These are phyloP conservation scores for Pseudonitzschia pungens DNA, from an alignment of 108 stramenopile species.

Conservation along the genomic window DNA sequence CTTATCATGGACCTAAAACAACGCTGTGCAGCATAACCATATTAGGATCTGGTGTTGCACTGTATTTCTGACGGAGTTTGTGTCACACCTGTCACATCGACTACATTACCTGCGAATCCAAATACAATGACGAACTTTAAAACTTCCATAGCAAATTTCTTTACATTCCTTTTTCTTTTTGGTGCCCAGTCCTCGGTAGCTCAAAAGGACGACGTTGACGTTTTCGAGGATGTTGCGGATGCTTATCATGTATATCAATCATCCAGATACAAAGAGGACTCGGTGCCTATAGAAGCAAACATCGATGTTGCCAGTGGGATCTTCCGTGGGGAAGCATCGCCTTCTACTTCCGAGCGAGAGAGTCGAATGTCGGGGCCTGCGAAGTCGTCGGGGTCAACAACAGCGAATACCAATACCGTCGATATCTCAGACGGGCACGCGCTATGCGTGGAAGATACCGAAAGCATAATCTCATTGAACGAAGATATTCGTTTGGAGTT, in stretches of 20 bases:
- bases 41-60: too few relatives aligned
- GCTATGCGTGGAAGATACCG: neutral
- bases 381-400: neutral
- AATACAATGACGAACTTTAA: too few relatives aligned
- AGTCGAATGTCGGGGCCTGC: neutral
- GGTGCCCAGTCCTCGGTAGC: too few relatives aligned
- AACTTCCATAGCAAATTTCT: too few relatives aligned
- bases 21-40: too few relatives aligned
- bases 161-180: too few relatives aligned
- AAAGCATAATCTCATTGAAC: neutral
- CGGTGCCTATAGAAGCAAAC: too few relatives aligned
- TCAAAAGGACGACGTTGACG: neutral
- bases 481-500: constrained; percentile 8
- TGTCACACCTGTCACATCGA: too few relatives aligned
- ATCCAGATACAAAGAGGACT: too few relatives aligned
- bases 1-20: too few relatives aligned
- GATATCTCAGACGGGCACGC: neutral
- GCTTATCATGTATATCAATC: neutral
- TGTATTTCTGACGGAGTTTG: too few relatives aligned
- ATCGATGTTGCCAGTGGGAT: neutral
- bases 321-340: neutral
- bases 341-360: neutral
- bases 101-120: too few relatives aligned
- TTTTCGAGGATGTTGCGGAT: neutral
- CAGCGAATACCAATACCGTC: neutral